Evolutionary conservation across 2,329 filamentous ascomycete genomes (phyloP), one percentile per base, ranked within the genome.

Genomic region (Exophiala bonariae): DNA sequence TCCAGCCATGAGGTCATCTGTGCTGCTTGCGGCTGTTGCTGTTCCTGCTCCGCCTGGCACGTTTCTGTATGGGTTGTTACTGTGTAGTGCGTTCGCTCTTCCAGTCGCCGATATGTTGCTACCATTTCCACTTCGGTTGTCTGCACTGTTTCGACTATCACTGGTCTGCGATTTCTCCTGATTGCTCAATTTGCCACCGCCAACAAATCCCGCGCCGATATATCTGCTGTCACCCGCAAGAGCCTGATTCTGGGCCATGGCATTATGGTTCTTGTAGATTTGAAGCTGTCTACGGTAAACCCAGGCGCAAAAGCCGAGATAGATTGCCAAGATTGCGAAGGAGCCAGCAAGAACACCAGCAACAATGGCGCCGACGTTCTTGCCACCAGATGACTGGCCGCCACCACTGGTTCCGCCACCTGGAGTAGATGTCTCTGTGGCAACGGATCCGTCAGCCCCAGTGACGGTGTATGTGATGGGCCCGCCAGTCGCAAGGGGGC

Each of bases 261-360:
- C 80, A 23, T 87, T 78, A 61, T 89, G 86, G 26, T 78, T 73
- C 66, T 85, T 83, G 73, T 89, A 90, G 8, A 86, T 78, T 22
- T 71, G 66, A 13, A 89, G 77, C 63, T 87, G 85, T 39, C 83
- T 82, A 20, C 85, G 77, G 71, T 89, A 89, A 6, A 90, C 70
- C 80, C 83, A 89, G 47, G 89, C 86, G 60, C 81, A 86, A 72
- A 89, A 89, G 49, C 85, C 86, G 19, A 89, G 81, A 66, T 89
- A 89, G 28, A 82, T 78, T 39, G 87, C 83, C 49, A 82, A 76
- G 44, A 86, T 58, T 38, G 80, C 80, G 3, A 86, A 74, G 3
- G 84, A 60, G n/a, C 82, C 85, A 0, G 86, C 86, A 23, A 89
- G 70, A 16, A 84, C 72, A 13, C 77, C 78, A 0, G 77, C 78